Conservation (phyloP, 306 rosid species). For the Nissolia schottii region DNA sequence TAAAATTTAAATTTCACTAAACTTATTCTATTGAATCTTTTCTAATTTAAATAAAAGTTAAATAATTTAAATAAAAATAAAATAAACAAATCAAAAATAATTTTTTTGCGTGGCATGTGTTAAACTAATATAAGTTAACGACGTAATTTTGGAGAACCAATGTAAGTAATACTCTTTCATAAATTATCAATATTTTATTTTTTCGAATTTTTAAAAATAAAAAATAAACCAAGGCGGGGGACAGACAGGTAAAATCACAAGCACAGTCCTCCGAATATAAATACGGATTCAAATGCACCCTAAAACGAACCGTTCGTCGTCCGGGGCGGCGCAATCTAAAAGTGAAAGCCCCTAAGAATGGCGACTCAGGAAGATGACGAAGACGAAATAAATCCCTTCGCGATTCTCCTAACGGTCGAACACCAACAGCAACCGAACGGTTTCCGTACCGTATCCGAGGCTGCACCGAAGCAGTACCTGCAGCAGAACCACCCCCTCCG, state of each 20-base stretch:
- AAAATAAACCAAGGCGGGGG: not conserved
- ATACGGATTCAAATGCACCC: slow-evolving; percentile 21
- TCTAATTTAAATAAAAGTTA: too few species aligned
- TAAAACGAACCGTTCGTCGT: not conserved
- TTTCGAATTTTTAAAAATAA: not conserved
- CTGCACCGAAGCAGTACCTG: slow-evolving; percentile 14
- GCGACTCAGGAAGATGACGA: slow-evolving; percentile 34
- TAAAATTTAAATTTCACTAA: too few species aligned
- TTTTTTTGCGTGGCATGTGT: too few species aligned
- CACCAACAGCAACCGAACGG: not conserved
- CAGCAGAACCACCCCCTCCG: slow-evolving; percentile 44
- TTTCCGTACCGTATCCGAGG: not conserved
- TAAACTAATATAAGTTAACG: too few species aligned
- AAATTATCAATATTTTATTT: not conserved
- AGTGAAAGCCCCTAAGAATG: slow-evolving; percentile 35
- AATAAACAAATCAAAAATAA: too few species aligned
- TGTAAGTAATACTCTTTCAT: not conserved
- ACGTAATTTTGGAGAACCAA: too few species aligned
- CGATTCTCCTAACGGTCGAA: slow-evolving; percentile 14
- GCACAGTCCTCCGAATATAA: not conserved
- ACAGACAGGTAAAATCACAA: not conserved
- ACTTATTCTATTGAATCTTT: too few species aligned
- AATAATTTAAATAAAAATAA: too few species aligned
- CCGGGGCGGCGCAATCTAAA: not conserved
- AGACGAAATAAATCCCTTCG: slow-evolving; percentile 41